A percentile compares a stretch with the other conserved stretches of the same genome.
phyloP scores from a whole-genome alignment of 208 protist genomes.

The Leishmania tropica region DNA sequence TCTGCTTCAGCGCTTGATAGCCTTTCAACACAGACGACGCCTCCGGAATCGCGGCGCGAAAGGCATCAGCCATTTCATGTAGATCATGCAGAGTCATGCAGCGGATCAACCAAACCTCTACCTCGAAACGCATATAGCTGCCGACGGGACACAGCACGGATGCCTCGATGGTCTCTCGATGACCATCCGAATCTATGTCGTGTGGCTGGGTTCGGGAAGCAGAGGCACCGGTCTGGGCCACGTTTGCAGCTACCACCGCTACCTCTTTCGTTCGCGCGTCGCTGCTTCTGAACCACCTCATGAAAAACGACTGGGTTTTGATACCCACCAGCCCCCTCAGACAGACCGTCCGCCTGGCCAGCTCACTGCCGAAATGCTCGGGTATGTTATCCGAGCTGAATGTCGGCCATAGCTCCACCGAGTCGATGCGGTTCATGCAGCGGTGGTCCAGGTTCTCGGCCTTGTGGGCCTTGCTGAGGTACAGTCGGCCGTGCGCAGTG shows the following conservation, averaged over 20 bases:
- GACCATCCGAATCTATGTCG: no score
- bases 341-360: constrained; percentile 18
- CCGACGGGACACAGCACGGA: not conserved
- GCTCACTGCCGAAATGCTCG: constrained; percentile 4
- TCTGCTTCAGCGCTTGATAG: not conserved
- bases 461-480: constrained; percentile 20
- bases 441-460: constrained; percentile 11
- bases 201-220: not conserved
- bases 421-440: constrained; percentile 25
- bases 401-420: constrained; percentile 16
- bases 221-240: not conserved
- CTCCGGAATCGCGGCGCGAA: constrained; percentile 2
- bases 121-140: not conserved
- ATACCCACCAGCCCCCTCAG: constrained; percentile 23
- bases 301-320: not conserved
- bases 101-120: constrained; percentile 22
- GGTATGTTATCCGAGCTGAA: not conserved
- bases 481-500: not conserved
- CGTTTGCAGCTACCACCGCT: not conserved
- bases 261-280: not conserved
- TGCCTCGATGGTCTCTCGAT: not conserved
- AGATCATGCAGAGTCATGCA: constrained; percentile 11
- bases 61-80: constrained; percentile 1
- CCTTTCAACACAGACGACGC: not conserved
- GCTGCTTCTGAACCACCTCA: not conserved